These are phyloP conservation scores for Martiniozyma abietophila DNA, from an alignment of 805 yeast genomes.

Conservation along the genomic window DNA sequence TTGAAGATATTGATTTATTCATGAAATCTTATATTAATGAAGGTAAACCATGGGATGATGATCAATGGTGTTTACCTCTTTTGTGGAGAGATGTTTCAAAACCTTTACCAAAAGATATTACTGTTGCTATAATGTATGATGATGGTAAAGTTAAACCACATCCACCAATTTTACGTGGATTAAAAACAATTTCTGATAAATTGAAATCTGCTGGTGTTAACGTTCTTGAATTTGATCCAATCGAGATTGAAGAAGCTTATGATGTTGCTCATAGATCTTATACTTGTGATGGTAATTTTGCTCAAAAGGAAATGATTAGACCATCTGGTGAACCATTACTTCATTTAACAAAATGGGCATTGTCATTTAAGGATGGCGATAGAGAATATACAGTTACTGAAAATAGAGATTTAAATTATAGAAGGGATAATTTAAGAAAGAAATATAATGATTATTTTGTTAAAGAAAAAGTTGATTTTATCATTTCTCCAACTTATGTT, in stretches of 20 bases:
- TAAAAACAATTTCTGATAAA: slow-evolving; percentile 44
- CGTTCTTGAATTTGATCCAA: slow-evolving; percentile 47
- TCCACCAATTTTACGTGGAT: slow-evolving; percentile 53
- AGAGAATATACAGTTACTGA: slow-evolving; percentile 37
- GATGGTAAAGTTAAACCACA: slow-evolving; percentile 60
- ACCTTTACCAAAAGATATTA: slow-evolving; percentile 35
- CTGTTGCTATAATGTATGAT: slow-evolving; percentile 54
- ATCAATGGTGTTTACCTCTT: slow-evolving; percentile 37
- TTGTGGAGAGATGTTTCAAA: slow-evolving; percentile 41
- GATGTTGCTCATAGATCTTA: slow-evolving; percentile 51
- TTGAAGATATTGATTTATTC: slow-evolving; percentile 60
- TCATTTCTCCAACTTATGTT: slow-evolving; percentile 58
- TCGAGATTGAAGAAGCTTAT: slow-evolving; percentile 47
- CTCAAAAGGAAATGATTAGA: slow-evolving; percentile 40
- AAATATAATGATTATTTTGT: slow-evolving; percentile 46
- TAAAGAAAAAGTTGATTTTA: slow-evolving; percentile 50
- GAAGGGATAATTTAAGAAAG: slow-evolving; percentile 51
- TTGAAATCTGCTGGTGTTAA: slow-evolving; percentile 51
- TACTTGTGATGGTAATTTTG: slow-evolving; percentile 58
- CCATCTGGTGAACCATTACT: slow-evolving; percentile 63
- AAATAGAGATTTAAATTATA: slow-evolving; percentile 43
- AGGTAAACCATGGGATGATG: slow-evolving; percentile 55
- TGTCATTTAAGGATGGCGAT: slow-evolving; percentile 52
- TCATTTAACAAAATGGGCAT: slow-evolving; percentile 53
- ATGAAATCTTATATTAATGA: slow-evolving; percentile 53